A percentile compares a stretch with the other conserved stretches of the same genome.
These are phyloP conservation scores for Blastobotrys robertii DNA, from an alignment of 805 yeast species.

Conservation along the genomic window DNA sequence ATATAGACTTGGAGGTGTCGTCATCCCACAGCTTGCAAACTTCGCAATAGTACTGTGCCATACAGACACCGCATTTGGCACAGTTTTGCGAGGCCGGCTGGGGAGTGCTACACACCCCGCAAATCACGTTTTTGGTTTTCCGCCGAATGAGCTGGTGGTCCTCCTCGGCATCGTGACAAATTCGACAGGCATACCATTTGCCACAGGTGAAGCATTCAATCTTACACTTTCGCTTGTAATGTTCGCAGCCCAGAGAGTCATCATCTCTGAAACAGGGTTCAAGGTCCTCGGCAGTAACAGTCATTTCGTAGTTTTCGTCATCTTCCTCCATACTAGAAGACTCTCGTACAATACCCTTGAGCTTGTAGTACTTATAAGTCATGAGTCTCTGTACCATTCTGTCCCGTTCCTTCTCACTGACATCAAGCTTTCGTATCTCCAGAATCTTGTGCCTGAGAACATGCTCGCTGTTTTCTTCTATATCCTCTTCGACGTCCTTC, in stretches of 20 bases:
- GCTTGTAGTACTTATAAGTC: constrained; percentile 25
- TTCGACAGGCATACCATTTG: constrained; percentile 71
- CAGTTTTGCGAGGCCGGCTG: constrained; percentile 69
- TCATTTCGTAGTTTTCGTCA: constrained; percentile 7
- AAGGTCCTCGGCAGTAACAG: constrained; percentile 24
- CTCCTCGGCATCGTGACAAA: constrained; percentile 69
- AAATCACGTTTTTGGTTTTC: constrained; percentile 57
- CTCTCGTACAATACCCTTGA: background rate
- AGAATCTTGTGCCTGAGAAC: constrained; percentile 23
- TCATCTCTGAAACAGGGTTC: constrained; percentile 41
- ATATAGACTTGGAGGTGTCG: constrained; percentile 67
- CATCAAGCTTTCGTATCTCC: constrained; percentile 20
- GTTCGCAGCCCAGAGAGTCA: constrained; percentile 59
- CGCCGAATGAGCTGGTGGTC: constrained; percentile 50
- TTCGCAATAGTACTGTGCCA: constrained; percentile 71
- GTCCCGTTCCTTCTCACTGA: constrained; percentile 28
- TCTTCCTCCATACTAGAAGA: constrained; percentile 4
- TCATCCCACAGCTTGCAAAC: constrained; percentile 80
- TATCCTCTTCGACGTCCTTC: background rate
- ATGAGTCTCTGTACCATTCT: constrained; percentile 27
- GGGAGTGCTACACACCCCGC: constrained; percentile 70
- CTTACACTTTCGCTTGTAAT: constrained; percentile 77
- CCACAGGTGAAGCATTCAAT: constrained; percentile 68
- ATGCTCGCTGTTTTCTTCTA: constrained; percentile 5
- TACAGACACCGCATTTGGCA: constrained; percentile 49